These are phyloP conservation scores for Funneliformis mosseae DNA, from an alignment of 192 early-diverging fungal species.

Conservation along the genomic window DNA sequence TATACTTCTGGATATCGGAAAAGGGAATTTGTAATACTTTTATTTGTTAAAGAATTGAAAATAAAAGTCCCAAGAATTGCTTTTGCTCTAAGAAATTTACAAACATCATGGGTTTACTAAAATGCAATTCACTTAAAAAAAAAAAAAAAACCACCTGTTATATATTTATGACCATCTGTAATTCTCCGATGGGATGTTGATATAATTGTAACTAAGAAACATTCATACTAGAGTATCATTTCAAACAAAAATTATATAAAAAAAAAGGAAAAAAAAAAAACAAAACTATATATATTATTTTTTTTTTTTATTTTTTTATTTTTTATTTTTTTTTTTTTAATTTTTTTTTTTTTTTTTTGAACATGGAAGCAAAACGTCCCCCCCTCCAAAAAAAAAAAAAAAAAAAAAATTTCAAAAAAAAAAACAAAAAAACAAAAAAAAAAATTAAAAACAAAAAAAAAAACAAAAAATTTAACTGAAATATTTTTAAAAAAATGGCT, in stretches of 20 bases:
- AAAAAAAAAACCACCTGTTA: no score
- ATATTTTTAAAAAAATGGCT: slow-evolving; percentile 12
- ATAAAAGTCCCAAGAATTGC: background rate
- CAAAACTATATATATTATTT: background rate
- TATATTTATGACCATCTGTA: background rate
- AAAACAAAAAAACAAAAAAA: no score
- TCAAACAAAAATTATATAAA: background rate
- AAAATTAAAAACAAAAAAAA: no score
- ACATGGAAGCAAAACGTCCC: no score
- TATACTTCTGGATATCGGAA: background rate
- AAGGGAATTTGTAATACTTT: slow-evolving; percentile 17
- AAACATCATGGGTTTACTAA: background rate
- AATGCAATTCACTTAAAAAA: background rate
- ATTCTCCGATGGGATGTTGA: background rate
- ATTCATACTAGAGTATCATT: background rate
- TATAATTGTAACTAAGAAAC: background rate
- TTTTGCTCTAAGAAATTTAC: background rate
- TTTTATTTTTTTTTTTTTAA: no score
- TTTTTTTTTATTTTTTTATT: no score
- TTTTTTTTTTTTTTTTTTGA: no score
- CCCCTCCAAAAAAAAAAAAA: no score
- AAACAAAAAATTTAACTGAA: no score
- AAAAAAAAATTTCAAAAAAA: no score
- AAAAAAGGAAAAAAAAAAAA: no score
- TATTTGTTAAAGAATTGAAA: background rate